These are phyloP conservation scores for Mortierella antarctica DNA, from an alignment of 192 early-diverging fungal genomes.

Conservation along the genomic window DNA sequence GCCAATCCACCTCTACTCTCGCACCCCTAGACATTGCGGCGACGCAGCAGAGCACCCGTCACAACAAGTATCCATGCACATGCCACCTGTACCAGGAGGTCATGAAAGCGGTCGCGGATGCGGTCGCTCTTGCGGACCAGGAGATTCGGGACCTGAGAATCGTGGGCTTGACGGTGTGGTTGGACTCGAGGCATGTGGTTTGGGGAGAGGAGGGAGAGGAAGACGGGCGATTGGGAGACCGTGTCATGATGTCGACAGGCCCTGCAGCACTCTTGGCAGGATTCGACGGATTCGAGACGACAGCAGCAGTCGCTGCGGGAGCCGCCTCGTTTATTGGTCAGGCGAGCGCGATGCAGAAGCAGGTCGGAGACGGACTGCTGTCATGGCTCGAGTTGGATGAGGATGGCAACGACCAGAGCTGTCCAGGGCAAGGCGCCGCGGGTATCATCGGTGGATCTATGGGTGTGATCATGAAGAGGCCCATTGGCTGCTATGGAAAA, in stretches of 20 bases:
- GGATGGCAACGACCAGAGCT: background rate
- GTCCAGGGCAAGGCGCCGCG: conserved; percentile 8
- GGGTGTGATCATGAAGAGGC: conserved; percentile 37
- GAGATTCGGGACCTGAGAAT: conserved; percentile 25
- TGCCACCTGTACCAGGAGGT: conserved; percentile 23
- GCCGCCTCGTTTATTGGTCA: background rate
- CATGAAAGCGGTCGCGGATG: conserved; percentile 22
- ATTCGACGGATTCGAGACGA: background rate
- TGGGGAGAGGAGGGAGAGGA: conserved; percentile 34
- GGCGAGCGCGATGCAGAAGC: background rate
- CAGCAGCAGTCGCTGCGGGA: background rate
- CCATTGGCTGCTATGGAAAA: conserved; percentile 26
- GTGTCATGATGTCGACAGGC: conserved; percentile 29
- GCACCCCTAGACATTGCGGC: background rate
- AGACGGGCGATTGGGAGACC: conserved; percentile 31
- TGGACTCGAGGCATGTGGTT: conserved; percentile 35
- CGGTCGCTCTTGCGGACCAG: conserved; percentile 30
- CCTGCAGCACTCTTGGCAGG: background rate
- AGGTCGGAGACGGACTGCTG: conserved; percentile 23
- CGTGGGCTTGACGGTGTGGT: conserved; percentile 32
- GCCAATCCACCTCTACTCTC: conserved; percentile 5
- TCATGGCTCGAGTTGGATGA: conserved; percentile 24
- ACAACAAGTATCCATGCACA: background rate
- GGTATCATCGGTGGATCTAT: conserved; percentile 36
- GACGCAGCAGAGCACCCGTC: background rate